Percentiles rank a stretch among this genome's conserved stretches.
phyloP scores from a whole-genome alignment of 2,329 filamentous ascomycete genomes.

The Aspergillus alliaceus region DNA sequence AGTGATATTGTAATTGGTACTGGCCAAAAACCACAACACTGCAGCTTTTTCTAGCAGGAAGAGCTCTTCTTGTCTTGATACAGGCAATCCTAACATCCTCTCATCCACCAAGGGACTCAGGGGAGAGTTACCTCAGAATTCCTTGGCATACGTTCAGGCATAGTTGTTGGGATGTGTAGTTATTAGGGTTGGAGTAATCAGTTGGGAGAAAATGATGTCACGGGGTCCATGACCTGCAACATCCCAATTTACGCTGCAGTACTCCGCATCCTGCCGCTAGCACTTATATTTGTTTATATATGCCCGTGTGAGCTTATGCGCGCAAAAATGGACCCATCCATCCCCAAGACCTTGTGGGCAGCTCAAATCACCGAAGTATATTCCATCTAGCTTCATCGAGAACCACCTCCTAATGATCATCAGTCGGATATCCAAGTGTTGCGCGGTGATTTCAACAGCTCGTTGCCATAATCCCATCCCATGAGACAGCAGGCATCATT shows the following conservation, averaged over 20 bases:
- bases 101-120: too few relatives aligned
- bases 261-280: not conserved
- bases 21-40: too few relatives aligned
- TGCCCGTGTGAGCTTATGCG: not conserved
- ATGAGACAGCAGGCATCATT: constrained; percentile 13
- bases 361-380: not conserved
- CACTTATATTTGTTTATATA: not conserved
- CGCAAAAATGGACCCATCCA: not conserved
- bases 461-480: constrained; percentile 7
- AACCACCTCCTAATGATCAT: not conserved
- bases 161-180: too few relatives aligned
- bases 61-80: not conserved
- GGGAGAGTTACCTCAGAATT: too few relatives aligned
- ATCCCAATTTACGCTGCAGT: not conserved
- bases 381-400: not conserved
- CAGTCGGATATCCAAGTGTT: constrained; percentile 14
- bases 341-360: not conserved
- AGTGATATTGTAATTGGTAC: too few relatives aligned
- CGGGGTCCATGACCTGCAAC: not conserved
- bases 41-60: not conserved
- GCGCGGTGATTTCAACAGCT: constrained; percentile 7
- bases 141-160: too few relatives aligned
- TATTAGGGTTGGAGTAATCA: not conserved
- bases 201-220: not conserved
- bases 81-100: not conserved